Base-by-base conservation (phyloP, 2,329 filamentous ascomycete species). In the Zarea fungicola region DNA sequence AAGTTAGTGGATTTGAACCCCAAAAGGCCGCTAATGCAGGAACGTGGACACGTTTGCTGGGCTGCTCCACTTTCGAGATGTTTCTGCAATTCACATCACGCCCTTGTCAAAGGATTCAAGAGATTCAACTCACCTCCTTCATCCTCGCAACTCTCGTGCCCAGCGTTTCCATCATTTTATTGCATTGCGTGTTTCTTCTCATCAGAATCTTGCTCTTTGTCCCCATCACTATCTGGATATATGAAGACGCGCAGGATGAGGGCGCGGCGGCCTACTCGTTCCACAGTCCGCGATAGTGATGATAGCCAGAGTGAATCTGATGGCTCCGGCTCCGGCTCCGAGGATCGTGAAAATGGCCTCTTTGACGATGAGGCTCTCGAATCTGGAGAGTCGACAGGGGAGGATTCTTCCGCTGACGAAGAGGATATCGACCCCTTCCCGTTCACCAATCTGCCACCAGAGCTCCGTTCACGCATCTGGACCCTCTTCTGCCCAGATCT, bases 391-490 rank as follows among this genome's bases (percentile, higher is more conserved):
- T 19, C 32, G 2, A 50, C 45, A 18, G 31, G 49, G 7, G 32
- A 36, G 10, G 18, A 42, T 11, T 49, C 46, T 14, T 29, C 16
- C 10, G 42, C 37, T 18, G 42, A 42, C 13, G 42, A 50, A 23
- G 47, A 47, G n/a, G 40, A 43, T 5, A 25, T 40, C 19, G 36
- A 51, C 11, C 37, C 47, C 3, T 62, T 68, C 54, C 31, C 51
- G 40, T 68, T 65, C 47, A 47, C 52, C 28, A 43, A 53, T 21
- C 59, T 69, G 2, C 66, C 66, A 1, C 56, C 59, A 10, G 66
- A 69, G 51, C 53, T 69, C 14, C 62, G 66, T 42, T 48, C 56
- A 19, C 60, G 54, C 19, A 53, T 69, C 43, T 69, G 66, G 66
- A 54, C 61, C 31, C 42, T 55, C 16, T 65, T 62, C 48, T 67